phyloP scores from a whole-genome alignment of 1,284 basidiomycete genomes.

The Apiotrichum gracile region DNA sequence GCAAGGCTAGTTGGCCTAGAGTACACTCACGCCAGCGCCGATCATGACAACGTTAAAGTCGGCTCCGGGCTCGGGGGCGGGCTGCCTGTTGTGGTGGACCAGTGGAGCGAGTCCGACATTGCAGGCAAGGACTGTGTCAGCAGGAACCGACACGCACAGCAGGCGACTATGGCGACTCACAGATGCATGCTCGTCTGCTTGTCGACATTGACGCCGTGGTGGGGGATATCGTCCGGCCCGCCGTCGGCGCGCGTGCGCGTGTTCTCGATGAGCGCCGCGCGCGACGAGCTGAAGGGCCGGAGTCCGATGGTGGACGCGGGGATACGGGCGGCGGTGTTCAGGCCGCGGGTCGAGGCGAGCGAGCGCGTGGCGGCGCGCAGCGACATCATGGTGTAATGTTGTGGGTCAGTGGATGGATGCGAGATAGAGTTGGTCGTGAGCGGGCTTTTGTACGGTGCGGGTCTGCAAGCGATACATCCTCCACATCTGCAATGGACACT shows the following conservation, averaged over 20 bases:
- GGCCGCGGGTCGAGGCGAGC: no score
- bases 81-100: background rate
- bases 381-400: no score
- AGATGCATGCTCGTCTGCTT: slow-evolving; percentile 37
- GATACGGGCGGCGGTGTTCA: no score
- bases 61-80: slow-evolving; percentile 47
- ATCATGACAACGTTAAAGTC: slow-evolving; percentile 87
- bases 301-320: background rate
- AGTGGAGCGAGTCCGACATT: background rate
- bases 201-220: slow-evolving; percentile 42
- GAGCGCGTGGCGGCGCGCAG: no score
- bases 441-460: no score
- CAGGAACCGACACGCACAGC: no score
- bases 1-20: background rate
- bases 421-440: no score
- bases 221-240: slow-evolving; percentile 34
- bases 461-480: no score
- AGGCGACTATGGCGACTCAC: slow-evolving; percentile 24
- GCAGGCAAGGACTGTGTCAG: no score
- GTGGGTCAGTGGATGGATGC: no score
- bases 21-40: slow-evolving; percentile 67
- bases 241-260: slow-evolving; percentile 23
- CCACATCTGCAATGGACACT: no score
- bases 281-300: slow-evolving; percentile 16
- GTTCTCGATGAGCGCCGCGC: background rate